Conservation (phyloP, 495 filamentous ascomycete genomes). For the Margaritispora aquatica region DNA sequence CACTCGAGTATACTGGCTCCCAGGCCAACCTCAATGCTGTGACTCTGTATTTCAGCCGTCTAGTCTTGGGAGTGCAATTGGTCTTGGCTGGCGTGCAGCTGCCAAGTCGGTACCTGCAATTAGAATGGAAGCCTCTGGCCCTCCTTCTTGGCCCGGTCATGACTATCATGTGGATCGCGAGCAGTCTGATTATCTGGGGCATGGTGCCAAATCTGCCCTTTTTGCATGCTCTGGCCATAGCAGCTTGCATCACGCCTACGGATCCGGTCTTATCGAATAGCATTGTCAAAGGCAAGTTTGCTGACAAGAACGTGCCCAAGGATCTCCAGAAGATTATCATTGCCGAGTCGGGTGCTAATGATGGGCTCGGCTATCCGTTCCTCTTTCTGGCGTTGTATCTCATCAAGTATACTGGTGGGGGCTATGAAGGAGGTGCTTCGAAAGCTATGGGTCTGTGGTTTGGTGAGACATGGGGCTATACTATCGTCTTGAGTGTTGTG, state of each 20-base stretch:
- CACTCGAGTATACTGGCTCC: slow-evolving; percentile 68
- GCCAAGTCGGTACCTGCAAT: slow-evolving; percentile 75
- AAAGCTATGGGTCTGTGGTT: slow-evolving; percentile 80
- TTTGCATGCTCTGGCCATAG: slow-evolving; percentile 72
- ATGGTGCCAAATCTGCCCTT: slow-evolving; percentile 68
- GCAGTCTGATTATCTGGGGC: slow-evolving; percentile 70
- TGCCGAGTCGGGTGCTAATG: slow-evolving; percentile 87
- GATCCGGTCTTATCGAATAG: slow-evolving; percentile 86
- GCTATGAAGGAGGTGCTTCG: slow-evolving; percentile 48
- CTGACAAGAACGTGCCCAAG: slow-evolving; percentile 81
- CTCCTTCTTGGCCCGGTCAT: slow-evolving; percentile 82
- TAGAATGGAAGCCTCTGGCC: slow-evolving; percentile 73
- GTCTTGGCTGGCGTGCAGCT: slow-evolving; percentile 87
- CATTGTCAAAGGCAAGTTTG: slow-evolving; percentile 91
- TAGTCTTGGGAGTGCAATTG: slow-evolving; percentile 87
- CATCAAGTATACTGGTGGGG: slow-evolving; percentile 64
- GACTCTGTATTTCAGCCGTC: slow-evolving; percentile 77
- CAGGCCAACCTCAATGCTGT: slow-evolving; percentile 52
- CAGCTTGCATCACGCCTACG: slow-evolving; percentile 83
- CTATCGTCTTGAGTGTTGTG: slow-evolving; percentile 67
- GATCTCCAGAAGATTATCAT: slow-evolving; percentile 80
- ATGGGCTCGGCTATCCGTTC: slow-evolving; percentile 78
- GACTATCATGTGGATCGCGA: slow-evolving; percentile 83
- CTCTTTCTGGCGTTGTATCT: slow-evolving; percentile 80
- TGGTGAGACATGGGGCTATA: slow-evolving; percentile 81